Evolutionary conservation across 2,329 filamentous ascomycete species (phyloP).

Genomic region (Phoma herbarum): DNA sequence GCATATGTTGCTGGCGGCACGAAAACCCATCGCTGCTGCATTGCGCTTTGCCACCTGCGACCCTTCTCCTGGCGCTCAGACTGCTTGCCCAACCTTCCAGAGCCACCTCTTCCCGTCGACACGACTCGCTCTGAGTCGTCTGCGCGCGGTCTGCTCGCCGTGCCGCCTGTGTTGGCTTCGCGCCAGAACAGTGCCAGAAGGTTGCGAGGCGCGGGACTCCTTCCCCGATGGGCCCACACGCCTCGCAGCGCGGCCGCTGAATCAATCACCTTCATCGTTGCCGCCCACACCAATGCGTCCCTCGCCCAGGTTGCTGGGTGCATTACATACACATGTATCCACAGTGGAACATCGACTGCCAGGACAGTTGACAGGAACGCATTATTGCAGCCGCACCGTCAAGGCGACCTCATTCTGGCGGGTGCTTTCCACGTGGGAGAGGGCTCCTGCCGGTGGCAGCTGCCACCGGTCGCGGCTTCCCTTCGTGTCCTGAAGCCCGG

Average conservation of each 20-base stretch:
- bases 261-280: constrained; percentile 22
- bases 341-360: constrained; percentile 19
- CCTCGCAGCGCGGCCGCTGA: constrained; percentile 18
- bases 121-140: constrained; percentile 28
- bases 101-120: constrained; percentile 17
- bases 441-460: constrained; percentile 5
- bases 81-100: constrained; percentile 13
- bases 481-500: constrained; percentile 12
- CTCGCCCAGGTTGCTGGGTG: constrained; percentile 46
- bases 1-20: neutral
- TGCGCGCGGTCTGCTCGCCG: constrained; percentile 29
- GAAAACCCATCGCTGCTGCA: neutral
- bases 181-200: constrained; percentile 44
- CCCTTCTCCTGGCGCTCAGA: constrained; percentile 18
- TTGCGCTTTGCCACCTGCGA: constrained; percentile 8
- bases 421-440: constrained; percentile 22
- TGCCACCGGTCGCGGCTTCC: constrained; percentile 18
- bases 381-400: constrained; percentile 10
- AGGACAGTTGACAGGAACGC: constrained; percentile 17
- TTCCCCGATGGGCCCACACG: constrained; percentile 46
- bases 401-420: constrained; percentile 10
- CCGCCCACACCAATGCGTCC: constrained; percentile 30
- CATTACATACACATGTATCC: constrained; percentile 21
- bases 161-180: constrained; percentile 34
- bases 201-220: constrained; percentile 37